Evolutionary conservation across 2,329 filamentous ascomycete species (phyloP), one percentile per base, ranked within the genome.

Genomic region (Hymenoscyphus repandus): DNA sequence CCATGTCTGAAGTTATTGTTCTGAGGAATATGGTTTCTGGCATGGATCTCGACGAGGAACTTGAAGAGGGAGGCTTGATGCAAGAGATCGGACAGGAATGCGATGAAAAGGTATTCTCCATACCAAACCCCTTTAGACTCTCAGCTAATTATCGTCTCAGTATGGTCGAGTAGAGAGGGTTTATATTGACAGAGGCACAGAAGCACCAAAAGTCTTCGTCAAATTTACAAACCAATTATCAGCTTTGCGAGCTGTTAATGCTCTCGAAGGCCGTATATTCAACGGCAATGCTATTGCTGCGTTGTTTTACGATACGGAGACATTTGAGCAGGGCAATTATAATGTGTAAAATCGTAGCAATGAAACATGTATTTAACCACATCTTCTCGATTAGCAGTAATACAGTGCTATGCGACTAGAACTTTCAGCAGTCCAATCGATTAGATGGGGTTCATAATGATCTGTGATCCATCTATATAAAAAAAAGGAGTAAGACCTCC

Each of bases 41-140:
- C 5, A 83, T 97, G 75, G 74, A 96, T 64, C 71, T 96, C 40
- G 79, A 85, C 51, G 76, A 75, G n/a, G 92, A 96, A 68, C 81
- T 96, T 44, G 80, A 84, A 52, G 77, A 77, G 48, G 75, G 74
- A 11, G 82, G 82, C 0, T 72, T 99, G 45, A 85, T 92, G 60
- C 92, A 97, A 71, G 91, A 96, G 67, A 96, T 99, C 68, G 93
- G 93, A 6, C 89, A 96, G 64, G 89, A 95, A 66, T 96, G 95
- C 68, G 85, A 84, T 45, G 82, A 89, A 58, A 90, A 91, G 76
- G 80, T 85, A 64, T 12, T 33, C 15, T 30, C 10, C 9, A 40
- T 7, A 36, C 34, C 11, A 22, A 18, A 12, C 11, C 5, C 27
- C 17, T 15, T 5, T 13, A 34, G 2, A 5, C 41, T 36, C 27